Evolutionary conservation across 2,329 filamentous ascomycete genomes (phyloP).

Genomic region (Colletotrichum graminicola): DNA sequence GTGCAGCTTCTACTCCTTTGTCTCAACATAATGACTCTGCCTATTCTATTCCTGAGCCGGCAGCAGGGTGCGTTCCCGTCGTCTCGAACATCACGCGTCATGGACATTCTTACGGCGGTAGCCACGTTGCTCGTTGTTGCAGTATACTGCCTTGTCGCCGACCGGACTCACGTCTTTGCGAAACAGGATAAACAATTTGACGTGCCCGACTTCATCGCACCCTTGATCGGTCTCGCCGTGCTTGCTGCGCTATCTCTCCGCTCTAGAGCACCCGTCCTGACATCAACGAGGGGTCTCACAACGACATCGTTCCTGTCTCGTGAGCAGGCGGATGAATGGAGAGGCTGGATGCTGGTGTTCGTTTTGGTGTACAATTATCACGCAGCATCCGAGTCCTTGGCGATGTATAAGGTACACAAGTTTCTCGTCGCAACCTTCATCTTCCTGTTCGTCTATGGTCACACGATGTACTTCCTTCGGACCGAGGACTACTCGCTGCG

Average conservation of each 20-base stretch:
- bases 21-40: constrained; percentile 37
- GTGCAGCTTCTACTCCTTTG: constrained; percentile 45
- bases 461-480: constrained; percentile 69
- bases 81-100: constrained; percentile 44
- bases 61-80: constrained; percentile 43
- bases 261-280: neutral
- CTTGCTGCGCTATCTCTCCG: constrained; percentile 41
- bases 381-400: constrained; percentile 58
- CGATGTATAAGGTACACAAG: constrained; percentile 67
- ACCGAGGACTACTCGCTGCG: constrained; percentile 68
- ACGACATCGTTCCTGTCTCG: constrained; percentile 56
- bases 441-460: constrained; percentile 73
- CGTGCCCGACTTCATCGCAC: constrained; percentile 45
- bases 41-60: constrained; percentile 29
- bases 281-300: neutral
- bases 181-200: constrained; percentile 63
- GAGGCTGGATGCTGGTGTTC: constrained; percentile 72
- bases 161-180: constrained; percentile 66
- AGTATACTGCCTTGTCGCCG: constrained; percentile 64
- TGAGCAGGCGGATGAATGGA: constrained; percentile 73
- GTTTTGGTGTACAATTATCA: constrained; percentile 69
- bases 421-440: constrained; percentile 69
- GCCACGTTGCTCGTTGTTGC: constrained; percentile 45
- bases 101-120: constrained; percentile 47
- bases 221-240: constrained; percentile 45